Base-by-base conservation (phyloP, 2,329 filamentous ascomycete genomes). In the Exserohilum turcica region DNA sequence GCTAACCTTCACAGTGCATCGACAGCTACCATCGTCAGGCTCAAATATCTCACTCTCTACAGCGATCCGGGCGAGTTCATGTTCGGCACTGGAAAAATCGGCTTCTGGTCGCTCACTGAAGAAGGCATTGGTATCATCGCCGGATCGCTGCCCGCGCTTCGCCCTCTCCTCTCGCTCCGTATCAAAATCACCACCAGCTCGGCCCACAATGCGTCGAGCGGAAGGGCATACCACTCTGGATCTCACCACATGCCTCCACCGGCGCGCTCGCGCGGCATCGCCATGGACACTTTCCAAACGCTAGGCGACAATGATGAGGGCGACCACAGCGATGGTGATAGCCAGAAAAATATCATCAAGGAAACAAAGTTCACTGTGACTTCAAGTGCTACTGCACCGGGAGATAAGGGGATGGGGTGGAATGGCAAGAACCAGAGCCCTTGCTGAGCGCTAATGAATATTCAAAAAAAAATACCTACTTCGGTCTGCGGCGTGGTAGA, bases 71-170 rank as follows among this genome's bases (percentile, higher is more conserved):
- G 59, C 9, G 74, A 79, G 45, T 78, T 74, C 58, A 72, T 78
- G 63, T 77, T 66, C 62, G 64, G 68, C 48, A 72, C 76, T 7
- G 75, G 75, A 31, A 72, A 75, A 39, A 77, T 79, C 31, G 75
- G 74, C 0, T 70, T 78, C 45, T 79, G 77, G 77, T 78, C 76
- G 6, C 63, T 80, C 32, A 68, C 77, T 39, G 79, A 79, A 57
- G 76, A 77, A 54, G 79, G 76, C 12, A 77, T 77, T 35, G 78
- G 78, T 16, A 77, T 81, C 54, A 71, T 77, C 6, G 77, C 79
- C 12, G 78, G 77, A 9, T 78, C 76, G 16, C 65, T 79, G 19
- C 75, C 76, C 2, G 73, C 76, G 3, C 72, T 79, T n/a, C 76
- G 77, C 0, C 77, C 77, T 6, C 61, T 79, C n/a, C 72, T 79